Base-by-base conservation (phyloP, 2,329 filamentous ascomycete species). In the Claviceps quebecensis region DNA sequence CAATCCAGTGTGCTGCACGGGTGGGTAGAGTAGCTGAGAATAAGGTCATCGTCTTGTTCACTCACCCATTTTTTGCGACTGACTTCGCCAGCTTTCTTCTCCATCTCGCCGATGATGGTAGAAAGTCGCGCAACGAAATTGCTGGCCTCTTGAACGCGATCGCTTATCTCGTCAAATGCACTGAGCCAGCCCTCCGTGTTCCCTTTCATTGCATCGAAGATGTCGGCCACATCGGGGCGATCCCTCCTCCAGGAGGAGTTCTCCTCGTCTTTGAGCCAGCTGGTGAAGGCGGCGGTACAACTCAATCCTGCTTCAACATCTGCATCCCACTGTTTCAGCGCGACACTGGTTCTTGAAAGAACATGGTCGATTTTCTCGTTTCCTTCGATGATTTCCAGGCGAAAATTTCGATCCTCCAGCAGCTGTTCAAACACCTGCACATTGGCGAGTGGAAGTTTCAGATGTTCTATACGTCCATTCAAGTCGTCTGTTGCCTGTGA, bases 361-460 rank as follows among this genome's bases (percentile, higher is more conserved):
- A 95, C 88, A 65, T 89, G 85, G 61, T 95, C 89, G 55, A 97
- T 95, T 65, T 85, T 87, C 60, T 93, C 84, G 61, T 96, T 96
- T 50, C 90, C 88, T 48, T 84, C 81, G 39, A 95, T 75, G 49
- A 97, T 87, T 58, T 91, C 83, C 17, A 81, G 72, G 16, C 91
- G 83, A 64, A 95, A 97, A 49, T 76, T 76, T 55, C 85, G 81
- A 61, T 96, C 88, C 62, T 89, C 83, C 47, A 97, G 74, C 78
- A 97, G 93, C 55, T 80, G 78, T 64, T 95, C 87, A 60, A 97
- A 96, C 6, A 88, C 81, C 22, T 79, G 73, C 45, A 87, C 77
- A 60, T 95, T 93, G 57, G 86, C 78, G 68, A 97, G 81, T 2
- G 91, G 90, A 41, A 95, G 70, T 62, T 84, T 85, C 50, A 97